Evolutionary conservation across 1,139 yeast genomes (phyloP), one percentile per base, ranked within the genome.

Genomic region (Hyphopichia buzzinii): DNA sequence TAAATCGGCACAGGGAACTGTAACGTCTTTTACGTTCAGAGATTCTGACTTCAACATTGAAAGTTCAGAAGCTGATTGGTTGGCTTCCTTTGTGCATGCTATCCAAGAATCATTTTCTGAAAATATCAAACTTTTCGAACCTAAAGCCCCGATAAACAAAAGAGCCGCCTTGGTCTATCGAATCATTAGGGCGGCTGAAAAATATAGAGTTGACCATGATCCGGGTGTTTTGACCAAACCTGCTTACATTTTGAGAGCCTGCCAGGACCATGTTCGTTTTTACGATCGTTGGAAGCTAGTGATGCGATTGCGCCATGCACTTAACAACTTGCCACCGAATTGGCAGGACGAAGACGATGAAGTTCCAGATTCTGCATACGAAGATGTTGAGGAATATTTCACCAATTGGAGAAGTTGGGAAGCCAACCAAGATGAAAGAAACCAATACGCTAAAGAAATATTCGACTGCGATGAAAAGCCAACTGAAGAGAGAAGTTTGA

Each of bases 391-490:
- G 30, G 64, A 69, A 3, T 68, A 81, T 0, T 87, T 88, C 50
- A 67, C 81, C 0, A 68, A 73, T n/a, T 90, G 97, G 97, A 77
- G 97, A 66, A 78, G 81, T 39, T 92, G 97, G 97, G 97, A 90
- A 48, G 79, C 72, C 3, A 62, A 67, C 35, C 52, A 53, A 13
- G 52, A 49, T 8, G 78, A 78, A 30, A 65, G 80, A 32, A 73
- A 81, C 35, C 73, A 67, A 35, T 69, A 82, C 39, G 77, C 82
- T 47, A 62, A 62, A 16, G 55, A 59, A 29, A 67, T 75, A 1
- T 79, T 78, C 41, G 35, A 38, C 8, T 21, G 35, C 7, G 30
- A 30, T 17, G 36, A 35, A 26, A 3, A 16, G 5, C 23, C 8
- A 15, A 8, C n/a, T 10, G 28, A 30, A 8, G 10, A 10, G 6